Evolutionary conservation across 78 protist species (phyloP).

Genomic region (Pigoraptor vietnamica): DNA sequence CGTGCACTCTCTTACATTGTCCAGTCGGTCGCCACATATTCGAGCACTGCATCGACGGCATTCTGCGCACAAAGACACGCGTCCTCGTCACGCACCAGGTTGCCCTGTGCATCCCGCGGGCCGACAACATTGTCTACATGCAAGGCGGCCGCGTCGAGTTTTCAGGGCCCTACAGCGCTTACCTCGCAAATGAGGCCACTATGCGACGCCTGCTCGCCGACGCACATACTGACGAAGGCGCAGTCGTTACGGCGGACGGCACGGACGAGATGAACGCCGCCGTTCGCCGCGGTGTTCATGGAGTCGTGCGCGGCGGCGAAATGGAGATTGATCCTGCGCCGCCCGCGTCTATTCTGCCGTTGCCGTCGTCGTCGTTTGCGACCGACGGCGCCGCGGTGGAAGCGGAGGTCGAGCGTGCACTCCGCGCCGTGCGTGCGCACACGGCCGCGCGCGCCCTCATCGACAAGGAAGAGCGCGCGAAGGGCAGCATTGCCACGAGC

Average conservation of each 20-base stretch:
- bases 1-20: not conserved
- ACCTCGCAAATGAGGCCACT: no score
- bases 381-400: not conserved
- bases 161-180: slow-evolving; percentile 29
- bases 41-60: slow-evolving; percentile 41
- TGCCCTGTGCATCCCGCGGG: not conserved
- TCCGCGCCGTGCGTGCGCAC: not conserved
- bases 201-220: no score
- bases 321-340: no score
- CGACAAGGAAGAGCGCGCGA: slow-evolving; percentile 27
- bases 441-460: slow-evolving; percentile 2
- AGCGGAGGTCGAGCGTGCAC: not conserved
- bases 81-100: slow-evolving; percentile 77
- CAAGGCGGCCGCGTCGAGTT: slow-evolving; percentile 63
- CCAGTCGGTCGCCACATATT: slow-evolving; percentile 51
- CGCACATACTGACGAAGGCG: not conserved
- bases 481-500: slow-evolving; percentile 31
- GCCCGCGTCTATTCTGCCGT: no score
- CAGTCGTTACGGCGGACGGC: not conserved
- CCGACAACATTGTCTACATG: slow-evolving; percentile 12
- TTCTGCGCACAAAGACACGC: slow-evolving; percentile 39
- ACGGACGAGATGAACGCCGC: not conserved
- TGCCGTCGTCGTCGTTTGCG: no score
- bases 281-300: not conserved
- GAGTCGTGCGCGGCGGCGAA: not conserved